Percentiles rank a stretch among this genome's conserved stretches.
Evolutionary conservation across 208 protist genomes (phyloP).

Genomic region (Leishmania mexicana): DNA sequence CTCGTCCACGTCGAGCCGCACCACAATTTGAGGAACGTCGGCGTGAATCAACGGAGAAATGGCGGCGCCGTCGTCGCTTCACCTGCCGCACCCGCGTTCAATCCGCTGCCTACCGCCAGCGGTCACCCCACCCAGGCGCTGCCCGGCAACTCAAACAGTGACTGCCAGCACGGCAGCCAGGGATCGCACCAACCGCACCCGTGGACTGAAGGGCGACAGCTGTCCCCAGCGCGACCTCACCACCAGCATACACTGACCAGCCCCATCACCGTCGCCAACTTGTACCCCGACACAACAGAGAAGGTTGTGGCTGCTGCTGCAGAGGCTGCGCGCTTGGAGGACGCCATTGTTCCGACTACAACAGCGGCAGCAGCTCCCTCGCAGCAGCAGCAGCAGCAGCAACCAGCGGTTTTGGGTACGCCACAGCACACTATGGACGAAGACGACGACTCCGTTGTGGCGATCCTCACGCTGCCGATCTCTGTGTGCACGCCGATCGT

Average conservation of each 20-base stretch:
- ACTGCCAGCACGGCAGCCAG: slow-evolving; percentile 13
- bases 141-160: slow-evolving; percentile 10
- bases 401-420: not conserved
- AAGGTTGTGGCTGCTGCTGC: not conserved
- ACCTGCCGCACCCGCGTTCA: not conserved
- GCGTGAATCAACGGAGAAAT: not conserved
- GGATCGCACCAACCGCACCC: not conserved
- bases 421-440: not conserved
- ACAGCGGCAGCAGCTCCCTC: not conserved
- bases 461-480: slow-evolving; percentile 21
- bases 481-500: slow-evolving; percentile 30
- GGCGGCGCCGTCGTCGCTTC: not conserved
- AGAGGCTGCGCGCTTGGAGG: slow-evolving; percentile 1
- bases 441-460: slow-evolving; percentile 25
- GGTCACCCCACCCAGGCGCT: slow-evolving; percentile 11
- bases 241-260: not conserved
- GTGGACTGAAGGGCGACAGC: not conserved
- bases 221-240: not conserved
- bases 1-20: slow-evolving; percentile 5
- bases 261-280: not conserved
- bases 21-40: not conserved
- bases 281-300: not conserved
- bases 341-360: not conserved
- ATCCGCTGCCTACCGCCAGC: not conserved
- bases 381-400: not conserved